Conservation (phyloP, 2,329 filamentous ascomycete genomes). For the Penicillium brevicompactum region DNA sequence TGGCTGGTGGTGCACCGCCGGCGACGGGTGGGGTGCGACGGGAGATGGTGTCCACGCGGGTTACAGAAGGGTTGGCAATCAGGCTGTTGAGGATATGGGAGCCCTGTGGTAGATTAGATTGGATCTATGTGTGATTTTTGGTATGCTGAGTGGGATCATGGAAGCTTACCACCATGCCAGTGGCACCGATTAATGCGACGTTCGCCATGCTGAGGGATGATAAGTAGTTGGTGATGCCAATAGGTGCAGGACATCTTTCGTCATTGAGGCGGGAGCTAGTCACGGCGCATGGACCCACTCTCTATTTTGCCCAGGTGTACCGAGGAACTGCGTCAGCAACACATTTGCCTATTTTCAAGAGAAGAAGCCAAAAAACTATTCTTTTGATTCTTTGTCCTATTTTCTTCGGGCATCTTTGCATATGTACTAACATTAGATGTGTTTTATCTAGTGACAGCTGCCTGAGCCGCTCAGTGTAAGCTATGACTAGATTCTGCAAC, state of each 20-base stretch:
- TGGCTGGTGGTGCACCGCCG: slow-evolving; percentile 56
- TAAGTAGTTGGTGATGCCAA: neutral
- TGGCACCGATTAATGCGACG: slow-evolving; percentile 49
- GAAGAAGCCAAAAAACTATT: too few species aligned
- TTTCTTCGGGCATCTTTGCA: too few species aligned
- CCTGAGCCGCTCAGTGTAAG: too few species aligned
- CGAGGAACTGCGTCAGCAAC: too few species aligned
- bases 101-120: slow-evolving; percentile 53
- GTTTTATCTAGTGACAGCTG: too few species aligned
- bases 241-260: neutral
- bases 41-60: slow-evolving; percentile 49
- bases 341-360: too few species aligned
- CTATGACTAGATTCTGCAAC: neutral
- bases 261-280: neutral
- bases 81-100: slow-evolving; percentile 69
- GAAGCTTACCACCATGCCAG: slow-evolving; percentile 53
- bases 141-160: neutral
- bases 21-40: slow-evolving; percentile 43
- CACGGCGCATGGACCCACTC: neutral
- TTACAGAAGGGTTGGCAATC: slow-evolving; percentile 40
- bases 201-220: slow-evolving; percentile 43
- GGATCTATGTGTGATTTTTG: neutral
- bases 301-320: too few species aligned
- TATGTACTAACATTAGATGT: too few species aligned
- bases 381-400: too few species aligned